A percentile compares a stretch with the other conserved stretches of the same genome.
phyloP scores from a whole-genome alignment of 257 asterid genomes.

The Cordia subcordata region DNA sequence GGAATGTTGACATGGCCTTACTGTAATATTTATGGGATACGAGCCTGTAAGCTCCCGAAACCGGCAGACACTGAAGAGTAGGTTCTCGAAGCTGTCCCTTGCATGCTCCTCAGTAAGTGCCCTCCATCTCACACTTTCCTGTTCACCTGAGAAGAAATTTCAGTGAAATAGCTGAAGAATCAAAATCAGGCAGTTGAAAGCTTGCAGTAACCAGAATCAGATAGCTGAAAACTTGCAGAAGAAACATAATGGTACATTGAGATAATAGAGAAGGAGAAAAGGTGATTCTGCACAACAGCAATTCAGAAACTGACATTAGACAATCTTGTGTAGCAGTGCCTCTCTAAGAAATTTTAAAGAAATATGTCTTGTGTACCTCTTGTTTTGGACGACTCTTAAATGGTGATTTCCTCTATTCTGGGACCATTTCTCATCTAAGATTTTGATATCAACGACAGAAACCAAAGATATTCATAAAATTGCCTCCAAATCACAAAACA shows the following conservation, averaged over 20 bases:
- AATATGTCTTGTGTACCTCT: no score
- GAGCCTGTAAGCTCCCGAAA: conserved; percentile 92
- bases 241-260: neutral
- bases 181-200: neutral
- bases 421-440: no score
- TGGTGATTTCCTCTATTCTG: no score
- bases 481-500: no score
- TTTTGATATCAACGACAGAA: no score
- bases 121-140: conserved; percentile 58
- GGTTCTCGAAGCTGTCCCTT: conserved; percentile 88
- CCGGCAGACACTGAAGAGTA: conserved; percentile 83
- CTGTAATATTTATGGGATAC: conserved; percentile 85
- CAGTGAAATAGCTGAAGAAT: neutral
- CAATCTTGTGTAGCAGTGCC: no score
- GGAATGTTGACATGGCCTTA: conserved; percentile 34
- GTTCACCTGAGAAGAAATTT: conserved; percentile 45
- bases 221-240: neutral
- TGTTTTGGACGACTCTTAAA: no score
- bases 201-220: neutral
- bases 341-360: no score
- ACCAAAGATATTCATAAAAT: no score
- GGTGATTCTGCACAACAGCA: neutral
- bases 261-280: neutral
- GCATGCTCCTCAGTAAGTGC: conserved; percentile 72
- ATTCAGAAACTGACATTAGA: neutral